Percentiles rank a stretch among this genome's conserved stretches.
Conservation (phyloP, 2,329 filamentous ascomycete genomes). For the Colletotrichum sp. region DNA sequence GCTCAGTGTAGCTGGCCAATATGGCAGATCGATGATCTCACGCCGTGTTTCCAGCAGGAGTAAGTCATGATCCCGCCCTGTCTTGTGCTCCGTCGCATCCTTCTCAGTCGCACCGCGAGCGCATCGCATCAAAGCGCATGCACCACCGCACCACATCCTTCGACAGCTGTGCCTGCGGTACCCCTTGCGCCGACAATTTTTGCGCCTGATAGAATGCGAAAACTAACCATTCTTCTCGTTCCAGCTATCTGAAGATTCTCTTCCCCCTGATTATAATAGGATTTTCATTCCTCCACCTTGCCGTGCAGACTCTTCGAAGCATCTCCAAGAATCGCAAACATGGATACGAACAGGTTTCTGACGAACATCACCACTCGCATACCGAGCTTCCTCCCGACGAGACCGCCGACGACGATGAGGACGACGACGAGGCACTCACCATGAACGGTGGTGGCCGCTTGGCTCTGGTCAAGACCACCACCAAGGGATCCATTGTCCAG, state of each 20-base stretch:
- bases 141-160: neutral
- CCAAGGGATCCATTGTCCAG: constrained; percentile 67
- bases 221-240: constrained; percentile 19
- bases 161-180: neutral
- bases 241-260: constrained; percentile 80
- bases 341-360: constrained; percentile 63
- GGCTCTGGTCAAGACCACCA: constrained; percentile 63
- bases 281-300: constrained; percentile 72
- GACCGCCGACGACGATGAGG: constrained; percentile 58
- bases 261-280: constrained; percentile 76
- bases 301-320: constrained; percentile 61
- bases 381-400: constrained; percentile 58
- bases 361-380: constrained; percentile 47
- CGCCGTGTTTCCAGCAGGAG: constrained; percentile 69
- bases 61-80: constrained; percentile 46
- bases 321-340: constrained; percentile 53
- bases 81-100: neutral
- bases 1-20: constrained; percentile 62
- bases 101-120: neutral
- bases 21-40: constrained; percentile 70
- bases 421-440: constrained; percentile 62
- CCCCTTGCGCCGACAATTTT: neutral
- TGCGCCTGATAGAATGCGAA: neutral
- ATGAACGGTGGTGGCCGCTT: constrained; percentile 61
- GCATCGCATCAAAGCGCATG: neutral